A percentile compares a stretch with the other conserved stretches of the same genome.
These are phyloP conservation scores for Malus orientalis DNA, from an alignment of 306 rosid species.

Conservation along the genomic window DNA sequence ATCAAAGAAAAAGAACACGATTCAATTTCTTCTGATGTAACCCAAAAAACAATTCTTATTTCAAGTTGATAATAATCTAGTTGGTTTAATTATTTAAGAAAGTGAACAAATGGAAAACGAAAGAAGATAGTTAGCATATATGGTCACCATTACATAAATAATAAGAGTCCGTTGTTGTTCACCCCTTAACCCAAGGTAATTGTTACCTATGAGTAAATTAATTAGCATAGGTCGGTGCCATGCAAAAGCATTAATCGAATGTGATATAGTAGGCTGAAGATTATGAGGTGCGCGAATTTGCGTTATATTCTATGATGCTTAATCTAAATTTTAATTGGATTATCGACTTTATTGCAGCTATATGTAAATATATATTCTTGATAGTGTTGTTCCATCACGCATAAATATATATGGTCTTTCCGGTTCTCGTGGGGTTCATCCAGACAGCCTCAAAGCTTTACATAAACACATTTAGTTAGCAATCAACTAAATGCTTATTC, in stretches of 20 bases:
- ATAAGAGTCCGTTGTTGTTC: too few relatives aligned
- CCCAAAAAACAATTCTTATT: not conserved
- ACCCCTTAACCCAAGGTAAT: too few relatives aligned
- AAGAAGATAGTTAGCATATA: not conserved
- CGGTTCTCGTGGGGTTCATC: not conserved
- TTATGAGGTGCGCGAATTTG: conserved; percentile 3
- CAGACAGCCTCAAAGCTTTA: not conserved
- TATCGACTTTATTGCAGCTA: conserved; percentile 14
- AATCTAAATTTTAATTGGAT: conserved; percentile 12
- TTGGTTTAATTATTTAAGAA: not conserved
- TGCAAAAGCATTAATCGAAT: not conserved
- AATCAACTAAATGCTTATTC: not conserved
- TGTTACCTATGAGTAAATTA: not conserved
- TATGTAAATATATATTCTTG: conserved; percentile 3
- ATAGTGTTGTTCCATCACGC: conserved; percentile 16
- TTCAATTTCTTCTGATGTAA: too few relatives aligned
- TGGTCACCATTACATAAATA: not conserved
- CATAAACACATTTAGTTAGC: not conserved
- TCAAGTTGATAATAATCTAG: not conserved
- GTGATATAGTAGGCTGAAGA: not conserved
- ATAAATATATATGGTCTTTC: conserved; percentile 4
- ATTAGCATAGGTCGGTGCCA: not conserved
- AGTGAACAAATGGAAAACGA: not conserved
- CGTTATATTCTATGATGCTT: conserved; percentile 30
- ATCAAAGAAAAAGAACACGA: too few relatives aligned